Conservation (phyloP, 2,329 filamentous ascomycete genomes). For the Ascosphaera pollenicola region DNA sequence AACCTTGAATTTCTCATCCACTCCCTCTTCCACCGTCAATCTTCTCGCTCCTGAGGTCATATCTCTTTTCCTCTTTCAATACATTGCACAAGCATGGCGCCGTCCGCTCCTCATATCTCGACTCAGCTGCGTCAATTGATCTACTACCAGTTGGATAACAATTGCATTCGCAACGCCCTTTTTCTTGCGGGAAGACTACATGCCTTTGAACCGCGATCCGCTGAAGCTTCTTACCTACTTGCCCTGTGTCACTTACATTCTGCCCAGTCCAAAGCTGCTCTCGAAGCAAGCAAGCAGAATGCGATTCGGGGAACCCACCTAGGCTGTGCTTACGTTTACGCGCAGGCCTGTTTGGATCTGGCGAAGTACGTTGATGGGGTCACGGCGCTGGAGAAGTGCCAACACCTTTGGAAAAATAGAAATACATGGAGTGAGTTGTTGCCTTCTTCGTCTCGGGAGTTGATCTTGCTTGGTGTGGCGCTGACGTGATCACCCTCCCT, state of each 20-base stretch:
- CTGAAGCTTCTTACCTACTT: slow-evolving; percentile 63
- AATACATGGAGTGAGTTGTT: slow-evolving; percentile 49
- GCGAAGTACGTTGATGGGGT: slow-evolving; percentile 66
- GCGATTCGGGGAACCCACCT: slow-evolving; percentile 53
- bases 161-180: slow-evolving; percentile 68
- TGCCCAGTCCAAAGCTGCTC: slow-evolving; percentile 65
- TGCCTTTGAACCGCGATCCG: slow-evolving; percentile 60
- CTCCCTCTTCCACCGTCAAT: slow-evolving; percentile 2
- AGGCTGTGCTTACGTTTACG: slow-evolving; percentile 79
- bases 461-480: too few relatives aligned
- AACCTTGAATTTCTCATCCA: slow-evolving; percentile 1
- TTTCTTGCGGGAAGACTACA: slow-evolving; percentile 78
- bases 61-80: slow-evolving; percentile 7
- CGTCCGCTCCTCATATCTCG: slow-evolving; percentile 30
- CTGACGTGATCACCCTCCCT: too few relatives aligned
- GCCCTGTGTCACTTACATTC: slow-evolving; percentile 67
- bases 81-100: slow-evolving; percentile 38
- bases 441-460: neutral
- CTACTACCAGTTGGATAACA: slow-evolving; percentile 68
- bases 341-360: slow-evolving; percentile 63
- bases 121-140: slow-evolving; percentile 42
- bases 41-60: neutral
- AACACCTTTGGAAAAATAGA: slow-evolving; percentile 50
- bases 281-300: slow-evolving; percentile 53
- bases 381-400: slow-evolving; percentile 60